These are phyloP conservation scores for Podila horticola DNA, from an alignment of 192 early-diverging fungal genomes.

Conservation along the genomic window DNA sequence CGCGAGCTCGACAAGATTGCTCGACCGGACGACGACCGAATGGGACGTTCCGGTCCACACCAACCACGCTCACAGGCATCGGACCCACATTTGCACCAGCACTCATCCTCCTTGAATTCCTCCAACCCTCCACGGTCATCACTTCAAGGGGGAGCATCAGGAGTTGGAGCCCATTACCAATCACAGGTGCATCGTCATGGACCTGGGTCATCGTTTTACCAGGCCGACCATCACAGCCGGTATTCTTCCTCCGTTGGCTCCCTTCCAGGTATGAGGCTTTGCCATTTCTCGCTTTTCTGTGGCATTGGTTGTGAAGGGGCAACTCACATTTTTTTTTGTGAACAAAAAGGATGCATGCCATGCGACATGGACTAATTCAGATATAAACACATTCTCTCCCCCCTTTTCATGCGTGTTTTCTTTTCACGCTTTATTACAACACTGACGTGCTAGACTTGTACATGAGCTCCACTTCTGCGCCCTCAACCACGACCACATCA, in stretches of 20 bases:
- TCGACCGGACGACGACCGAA: conserved; percentile 23
- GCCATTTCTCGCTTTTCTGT: not conserved
- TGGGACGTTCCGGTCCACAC: not conserved
- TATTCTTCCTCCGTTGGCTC: conserved; percentile 19
- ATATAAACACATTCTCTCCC: not conserved
- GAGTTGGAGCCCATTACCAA: not conserved
- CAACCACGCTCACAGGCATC: conserved; percentile 40
- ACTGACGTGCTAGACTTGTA: conserved; percentile 28
- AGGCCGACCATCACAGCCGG: conserved; percentile 13
- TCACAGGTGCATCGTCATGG: not conserved
- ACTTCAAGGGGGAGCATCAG: conserved; percentile 2
- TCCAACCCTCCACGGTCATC: conserved; percentile 2
- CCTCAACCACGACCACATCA: conserved; percentile 35
- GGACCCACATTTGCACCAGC: conserved; percentile 44
- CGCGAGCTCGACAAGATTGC: conserved; percentile 29
- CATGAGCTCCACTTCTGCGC: conserved; percentile 41
- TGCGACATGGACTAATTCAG: not conserved
- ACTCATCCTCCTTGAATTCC: conserved; percentile 7
- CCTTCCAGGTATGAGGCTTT: conserved; percentile 8
- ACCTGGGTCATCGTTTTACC: not conserved
- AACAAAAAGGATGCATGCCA: too few species aligned
- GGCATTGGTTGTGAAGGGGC: not conserved
- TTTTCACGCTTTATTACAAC: not conserved
- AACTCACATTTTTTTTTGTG: not conserved
- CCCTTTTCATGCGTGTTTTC: not conserved